Conservation (phyloP, 208 protist genomes). For the Wallacemonas rigidus region DNA sequence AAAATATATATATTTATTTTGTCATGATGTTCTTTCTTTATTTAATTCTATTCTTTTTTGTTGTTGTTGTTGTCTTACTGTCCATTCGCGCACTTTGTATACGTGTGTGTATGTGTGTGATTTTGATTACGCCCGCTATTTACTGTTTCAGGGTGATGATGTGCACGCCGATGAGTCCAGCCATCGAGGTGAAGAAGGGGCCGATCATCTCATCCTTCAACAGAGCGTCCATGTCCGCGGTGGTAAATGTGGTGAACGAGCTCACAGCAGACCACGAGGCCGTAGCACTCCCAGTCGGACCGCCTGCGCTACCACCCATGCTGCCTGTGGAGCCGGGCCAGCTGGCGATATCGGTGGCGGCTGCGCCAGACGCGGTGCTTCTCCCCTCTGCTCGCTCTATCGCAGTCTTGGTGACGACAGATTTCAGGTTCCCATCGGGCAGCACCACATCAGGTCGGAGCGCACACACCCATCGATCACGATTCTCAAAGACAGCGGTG, state of each 20-base stretch:
- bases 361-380: neutral
- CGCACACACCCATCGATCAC: constrained; percentile 37
- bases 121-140: neutral
- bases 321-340: constrained; percentile 2
- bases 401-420: neutral
- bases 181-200: constrained; percentile 62
- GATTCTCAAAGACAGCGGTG: constrained; percentile 9
- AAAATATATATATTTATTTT: no score
- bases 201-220: constrained; percentile 68
- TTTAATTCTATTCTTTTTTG: neutral
- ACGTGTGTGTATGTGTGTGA: constrained; percentile 20
- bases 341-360: neutral
- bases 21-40: no score
- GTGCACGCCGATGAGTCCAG: constrained; percentile 73
- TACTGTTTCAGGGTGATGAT: constrained; percentile 37
- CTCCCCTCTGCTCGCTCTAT: neutral
- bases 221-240: constrained; percentile 34
- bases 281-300: neutral
- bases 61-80: neutral
- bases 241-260: constrained; percentile 20
- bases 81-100: neutral
- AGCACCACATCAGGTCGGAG: constrained; percentile 42
- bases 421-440: constrained; percentile 39
- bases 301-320: neutral
- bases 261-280: constrained; percentile 4